Percentiles rank a stretch among this genome's conserved stretches.
Evolutionary conservation across 495 filamentous ascomycete species (phyloP).

Genomic region (Ascobolus immersus): DNA sequence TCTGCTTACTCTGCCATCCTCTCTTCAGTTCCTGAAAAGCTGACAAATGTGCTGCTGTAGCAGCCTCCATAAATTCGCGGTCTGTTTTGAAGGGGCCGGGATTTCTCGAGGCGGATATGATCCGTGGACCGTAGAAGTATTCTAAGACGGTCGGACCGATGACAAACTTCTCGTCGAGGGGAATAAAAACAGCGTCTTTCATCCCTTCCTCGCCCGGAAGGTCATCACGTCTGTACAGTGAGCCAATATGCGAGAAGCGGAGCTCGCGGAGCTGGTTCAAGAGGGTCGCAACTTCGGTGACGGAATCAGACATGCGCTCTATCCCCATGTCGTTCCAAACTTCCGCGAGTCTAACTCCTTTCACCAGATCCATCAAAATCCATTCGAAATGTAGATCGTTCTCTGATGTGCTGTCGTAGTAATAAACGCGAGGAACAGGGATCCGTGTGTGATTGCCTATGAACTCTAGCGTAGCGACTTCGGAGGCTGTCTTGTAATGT

Average conservation of each 20-base stretch:
- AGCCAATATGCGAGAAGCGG: slow-evolving; percentile 19
- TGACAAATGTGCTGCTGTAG: too few relatives aligned
- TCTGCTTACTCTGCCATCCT: too few relatives aligned
- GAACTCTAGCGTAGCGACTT: slow-evolving; percentile 29
- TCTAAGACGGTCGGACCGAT: slow-evolving; percentile 16
- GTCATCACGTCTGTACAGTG: slow-evolving; percentile 12
- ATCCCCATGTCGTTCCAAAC: slow-evolving; percentile 20
- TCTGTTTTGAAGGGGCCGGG: slow-evolving; percentile 13
- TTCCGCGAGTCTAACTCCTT: slow-evolving; percentile 20
- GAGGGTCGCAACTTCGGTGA: slow-evolving; percentile 19
- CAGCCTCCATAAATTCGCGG: slow-evolving; percentile 13
- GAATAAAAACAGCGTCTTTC: slow-evolving; percentile 1
- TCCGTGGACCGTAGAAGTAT: slow-evolving; percentile 17
- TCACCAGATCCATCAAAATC: slow-evolving; percentile 29
- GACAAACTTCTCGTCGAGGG: slow-evolving; percentile 2
- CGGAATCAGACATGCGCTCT: slow-evolving; percentile 17
- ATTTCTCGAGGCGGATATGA: slow-evolving; percentile 9
- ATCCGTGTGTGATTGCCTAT: slow-evolving; percentile 22
- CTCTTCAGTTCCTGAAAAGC: too few relatives aligned
- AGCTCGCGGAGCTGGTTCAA: slow-evolving; percentile 11
- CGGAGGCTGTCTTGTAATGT: slow-evolving; percentile 24
- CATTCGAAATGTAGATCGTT: slow-evolving; percentile 33
- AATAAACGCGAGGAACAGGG: slow-evolving; percentile 26
- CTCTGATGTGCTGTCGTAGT: slow-evolving; percentile 21
- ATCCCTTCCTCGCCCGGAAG: neutral